Evolutionary conservation across 495 filamentous ascomycete genomes (phyloP).

Genomic region (Xylaria scruposa): DNA sequence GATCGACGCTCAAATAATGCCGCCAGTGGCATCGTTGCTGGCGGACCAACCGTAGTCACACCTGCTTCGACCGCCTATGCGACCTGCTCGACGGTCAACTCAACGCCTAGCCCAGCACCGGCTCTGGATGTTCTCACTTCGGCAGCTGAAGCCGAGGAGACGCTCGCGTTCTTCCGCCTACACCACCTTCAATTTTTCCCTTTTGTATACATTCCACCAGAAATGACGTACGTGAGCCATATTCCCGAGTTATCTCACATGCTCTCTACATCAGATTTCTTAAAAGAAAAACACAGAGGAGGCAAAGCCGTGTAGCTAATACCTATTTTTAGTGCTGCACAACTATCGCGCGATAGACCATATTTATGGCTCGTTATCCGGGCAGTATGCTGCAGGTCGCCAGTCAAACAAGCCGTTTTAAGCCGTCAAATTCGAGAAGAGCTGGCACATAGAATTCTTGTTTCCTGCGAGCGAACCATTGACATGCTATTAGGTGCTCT

Average conservation of each 20-base stretch:
- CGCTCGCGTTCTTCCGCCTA: conserved; percentile 36
- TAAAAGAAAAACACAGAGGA: not conserved
- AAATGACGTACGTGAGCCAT: conserved; percentile 33
- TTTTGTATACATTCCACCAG: conserved; percentile 40
- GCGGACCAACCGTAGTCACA: conserved; percentile 2
- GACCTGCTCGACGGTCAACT: conserved; percentile 24
- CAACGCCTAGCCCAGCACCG: conserved; percentile 35
- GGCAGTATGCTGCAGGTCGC: conserved; percentile 46
- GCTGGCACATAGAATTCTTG: conserved; percentile 51
- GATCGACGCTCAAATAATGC: not conserved
- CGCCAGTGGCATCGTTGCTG: not conserved
- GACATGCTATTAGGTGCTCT: conserved; percentile 60
- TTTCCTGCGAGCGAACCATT: conserved; percentile 51
- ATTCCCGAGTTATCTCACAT: not conserved
- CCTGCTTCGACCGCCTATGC: conserved; percentile 15
- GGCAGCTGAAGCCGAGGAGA: conserved; percentile 37
- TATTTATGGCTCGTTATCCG: conserved; percentile 59
- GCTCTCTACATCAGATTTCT: not conserved
- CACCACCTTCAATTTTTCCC: conserved; percentile 44
- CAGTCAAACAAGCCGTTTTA: conserved; percentile 43
- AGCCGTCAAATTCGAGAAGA: conserved; percentile 47
- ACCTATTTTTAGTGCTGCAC: conserved; percentile 31
- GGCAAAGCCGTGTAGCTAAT: conserved; percentile 21
- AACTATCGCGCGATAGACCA: conserved; percentile 43
- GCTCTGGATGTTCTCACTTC: conserved; percentile 32